phyloP scores from a whole-genome alignment of 371 early-diverging fungal genomes.

The Batkoa obscura region DNA sequence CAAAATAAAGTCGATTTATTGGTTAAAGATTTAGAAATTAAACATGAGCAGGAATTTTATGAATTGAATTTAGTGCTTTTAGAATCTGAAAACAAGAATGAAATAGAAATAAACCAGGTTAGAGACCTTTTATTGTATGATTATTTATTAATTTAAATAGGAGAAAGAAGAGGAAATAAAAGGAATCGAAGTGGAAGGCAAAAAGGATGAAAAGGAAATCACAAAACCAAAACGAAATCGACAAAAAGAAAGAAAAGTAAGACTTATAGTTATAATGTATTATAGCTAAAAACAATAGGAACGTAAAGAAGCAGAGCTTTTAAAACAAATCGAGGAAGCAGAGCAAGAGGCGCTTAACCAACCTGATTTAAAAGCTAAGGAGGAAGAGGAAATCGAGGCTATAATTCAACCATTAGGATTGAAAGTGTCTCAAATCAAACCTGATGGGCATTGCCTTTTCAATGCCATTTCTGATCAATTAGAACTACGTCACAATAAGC shows the following conservation, averaged over 20 bases:
- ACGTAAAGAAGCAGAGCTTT: constrained; percentile 3
- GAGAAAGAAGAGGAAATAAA: background rate
- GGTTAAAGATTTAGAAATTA: constrained; percentile 2
- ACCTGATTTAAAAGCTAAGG: background rate
- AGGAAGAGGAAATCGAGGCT: background rate
- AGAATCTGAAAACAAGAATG: background rate
- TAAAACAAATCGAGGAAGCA: background rate
- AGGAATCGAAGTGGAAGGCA: background rate
- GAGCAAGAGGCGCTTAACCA: constrained; percentile 1
- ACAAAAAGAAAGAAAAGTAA: background rate
- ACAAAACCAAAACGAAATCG: background rate
- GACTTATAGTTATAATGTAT: background rate
- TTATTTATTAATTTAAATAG: too few species aligned
- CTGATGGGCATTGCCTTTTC: constrained; percentile 4
- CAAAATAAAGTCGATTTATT: background rate
- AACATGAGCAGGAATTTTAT: constrained; percentile 1
- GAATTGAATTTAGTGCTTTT: background rate
- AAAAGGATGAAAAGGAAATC: background rate
- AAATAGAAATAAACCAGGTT: background rate
- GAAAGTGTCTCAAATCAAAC: background rate
- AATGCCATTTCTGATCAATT: constrained; percentile 4
- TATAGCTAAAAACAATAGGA: background rate
- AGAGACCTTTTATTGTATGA: too few species aligned
- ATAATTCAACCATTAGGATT: background rate
- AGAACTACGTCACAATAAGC: background rate